Base-by-base conservation (phyloP, 768 basidiomycete species). In the Cyclocybe aegerita region DNA sequence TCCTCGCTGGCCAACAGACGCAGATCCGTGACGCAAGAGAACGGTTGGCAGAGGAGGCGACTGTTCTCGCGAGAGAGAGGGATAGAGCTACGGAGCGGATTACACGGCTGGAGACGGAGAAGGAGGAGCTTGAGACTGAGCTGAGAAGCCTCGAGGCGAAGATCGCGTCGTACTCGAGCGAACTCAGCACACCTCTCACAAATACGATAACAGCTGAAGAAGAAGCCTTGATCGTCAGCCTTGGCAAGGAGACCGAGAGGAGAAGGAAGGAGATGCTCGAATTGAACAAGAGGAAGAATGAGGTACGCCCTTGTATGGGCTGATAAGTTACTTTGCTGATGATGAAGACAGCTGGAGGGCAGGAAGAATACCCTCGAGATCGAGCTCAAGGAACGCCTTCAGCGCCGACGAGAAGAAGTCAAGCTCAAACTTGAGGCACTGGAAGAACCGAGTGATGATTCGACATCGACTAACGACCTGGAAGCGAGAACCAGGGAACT, bases 321-420 rank as follows among this genome's bases (percentile, higher is more conserved):
- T 17, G 46, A 40, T 35, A 8, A 14, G 32, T 16, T 6, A 23
- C 38, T 32, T 12, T 35, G 9, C 23, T 52, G 30, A 33, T 9
- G n/a, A 17, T 44, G 37, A 41, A 38, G 33, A 16, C 58, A 91
- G 88, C 68, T 93, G 55, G 85, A 90, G 36, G 79, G 83, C 9
- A 77, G 76, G 55, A 93, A 91, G 70, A 90, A 88, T 61, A 69
- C 86, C 4, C 69, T 97, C 29, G 93, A 97, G 64, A 95, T 97
- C 47, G 96, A 98, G 65, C 76, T 98, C 41, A 92, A 89, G 55
- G 97, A 99, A 66, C 86, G 86, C 58, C 76, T 98, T 9, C 79
- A 85, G 15, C 81, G 95, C 7, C 79, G 88, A 17, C 78, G 83
- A 39, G 88, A 92, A 43, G 96, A 95, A 57, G 63, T 98, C 7